Percentiles rank a stretch among this genome's conserved stretches.
These are phyloP conservation scores for Solanum chacoense DNA, from an alignment of 305 asterid genomes.

Conservation along the genomic window DNA sequence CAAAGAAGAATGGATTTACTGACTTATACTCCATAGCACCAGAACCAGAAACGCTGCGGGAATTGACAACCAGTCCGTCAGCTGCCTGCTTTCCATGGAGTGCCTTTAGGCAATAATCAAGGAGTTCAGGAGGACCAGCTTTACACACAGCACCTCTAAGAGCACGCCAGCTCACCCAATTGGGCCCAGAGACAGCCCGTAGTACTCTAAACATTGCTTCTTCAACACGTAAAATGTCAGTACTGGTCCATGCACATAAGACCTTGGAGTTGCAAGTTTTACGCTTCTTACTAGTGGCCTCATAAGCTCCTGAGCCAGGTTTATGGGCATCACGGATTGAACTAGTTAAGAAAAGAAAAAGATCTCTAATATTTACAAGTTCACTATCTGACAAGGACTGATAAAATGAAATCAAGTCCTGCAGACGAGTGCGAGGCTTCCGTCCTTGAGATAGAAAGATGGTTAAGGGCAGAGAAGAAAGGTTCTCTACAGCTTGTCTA, in stretches of 20 bases:
- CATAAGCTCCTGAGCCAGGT: constrained; percentile 18
- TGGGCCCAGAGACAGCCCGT: constrained; percentile 74
- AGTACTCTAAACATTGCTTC: constrained; percentile 80
- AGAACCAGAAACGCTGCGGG: constrained; percentile 60
- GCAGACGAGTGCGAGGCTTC: constrained; percentile 62
- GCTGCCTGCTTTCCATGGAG: constrained; percentile 72
- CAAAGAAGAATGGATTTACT: neutral
- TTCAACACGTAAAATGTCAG: constrained; percentile 63
- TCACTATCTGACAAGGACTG: constrained; percentile 74
- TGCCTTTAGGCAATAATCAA: constrained; percentile 85
- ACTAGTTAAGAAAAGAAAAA: constrained; percentile 56
- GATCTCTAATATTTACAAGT: constrained; percentile 59
- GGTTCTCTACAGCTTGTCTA: constrained; percentile 40
- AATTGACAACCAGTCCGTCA: constrained; percentile 58
- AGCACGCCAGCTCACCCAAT: constrained; percentile 95
- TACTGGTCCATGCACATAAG: constrained; percentile 59
- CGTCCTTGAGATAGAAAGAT: constrained; percentile 63
- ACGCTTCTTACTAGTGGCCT: constrained; percentile 39
- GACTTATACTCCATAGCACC: constrained; percentile 85
- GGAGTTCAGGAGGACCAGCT: constrained; percentile 71
- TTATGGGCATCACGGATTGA: constrained; percentile 44
- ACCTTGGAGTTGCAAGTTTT: constrained; percentile 36
- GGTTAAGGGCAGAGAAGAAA: constrained; percentile 55
- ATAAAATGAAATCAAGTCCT: constrained; percentile 70
- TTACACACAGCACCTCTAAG: constrained; percentile 88